These are phyloP conservation scores for Malus hybrid DNA, from an alignment of 331 rosid genomes.

Conservation along the genomic window DNA sequence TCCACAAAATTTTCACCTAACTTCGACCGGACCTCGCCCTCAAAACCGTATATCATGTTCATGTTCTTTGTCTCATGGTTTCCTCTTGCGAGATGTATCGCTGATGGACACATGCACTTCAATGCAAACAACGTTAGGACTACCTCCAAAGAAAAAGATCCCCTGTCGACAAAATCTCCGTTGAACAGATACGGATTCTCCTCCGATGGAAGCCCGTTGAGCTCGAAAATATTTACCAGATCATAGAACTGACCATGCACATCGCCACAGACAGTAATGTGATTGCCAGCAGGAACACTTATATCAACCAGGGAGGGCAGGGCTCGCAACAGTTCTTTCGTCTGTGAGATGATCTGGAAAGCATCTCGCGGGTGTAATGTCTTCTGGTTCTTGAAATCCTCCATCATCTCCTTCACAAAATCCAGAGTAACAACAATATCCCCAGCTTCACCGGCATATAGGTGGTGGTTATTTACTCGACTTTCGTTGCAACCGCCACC, in stretches of 20 bases:
- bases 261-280: conserved; percentile 91
- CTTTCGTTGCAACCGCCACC: conserved; percentile 35
- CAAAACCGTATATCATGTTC: conserved; percentile 98
- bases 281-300: conserved; percentile 63
- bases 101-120: conserved; percentile 98
- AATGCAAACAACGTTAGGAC: conserved; percentile 93
- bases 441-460: conserved; percentile 87
- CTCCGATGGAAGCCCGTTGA: conserved; percentile 93
- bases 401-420: conserved; percentile 92
- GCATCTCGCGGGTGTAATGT: conserved; percentile 82
- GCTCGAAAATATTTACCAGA: conserved; percentile 94
- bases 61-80: conserved; percentile 98
- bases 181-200: conserved; percentile 95
- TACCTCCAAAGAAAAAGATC: conserved; percentile 94
- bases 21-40: conserved; percentile 93
- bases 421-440: conserved; percentile 67
- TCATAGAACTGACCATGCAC: conserved; percentile 99
- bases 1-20: conserved; percentile 82
- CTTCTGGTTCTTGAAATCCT: conserved; percentile 89
- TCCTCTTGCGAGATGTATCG: conserved; percentile 89
- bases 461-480: conserved; percentile 54
- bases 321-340: conserved; percentile 59
- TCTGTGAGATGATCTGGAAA: conserved; percentile 83
- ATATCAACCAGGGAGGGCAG: conserved; percentile 86
- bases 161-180: conserved; percentile 98